phyloP scores from a whole-genome alignment of 176 grass and related monocot genomes.

The Metroxylon sagu region DNA sequence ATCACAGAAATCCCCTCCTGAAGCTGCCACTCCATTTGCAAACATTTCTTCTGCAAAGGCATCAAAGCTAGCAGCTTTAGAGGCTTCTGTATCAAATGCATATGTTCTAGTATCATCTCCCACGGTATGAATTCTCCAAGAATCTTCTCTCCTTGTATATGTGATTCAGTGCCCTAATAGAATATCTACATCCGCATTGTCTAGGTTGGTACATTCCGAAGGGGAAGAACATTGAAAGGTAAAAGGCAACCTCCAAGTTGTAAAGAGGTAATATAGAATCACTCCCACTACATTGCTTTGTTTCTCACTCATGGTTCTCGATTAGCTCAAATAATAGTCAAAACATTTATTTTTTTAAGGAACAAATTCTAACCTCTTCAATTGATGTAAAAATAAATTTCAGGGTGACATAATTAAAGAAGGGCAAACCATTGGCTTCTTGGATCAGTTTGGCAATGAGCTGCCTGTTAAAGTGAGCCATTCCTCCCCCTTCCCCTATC shows the following conservation, averaged over 20 bases:
- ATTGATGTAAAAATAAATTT: background rate
- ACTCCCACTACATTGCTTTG: no score
- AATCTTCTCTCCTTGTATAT: background rate
- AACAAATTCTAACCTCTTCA: no score
- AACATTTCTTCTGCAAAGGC: conserved; percentile 21
- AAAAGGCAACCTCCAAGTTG: conserved; percentile 28
- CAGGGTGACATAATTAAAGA: conserved; percentile 38
- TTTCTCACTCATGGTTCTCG: no score
- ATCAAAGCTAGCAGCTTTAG: conserved; percentile 21
- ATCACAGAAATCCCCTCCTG: conserved; percentile 2
- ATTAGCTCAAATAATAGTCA: no score
- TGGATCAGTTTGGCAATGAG: conserved; percentile 35
- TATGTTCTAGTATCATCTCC: conserved; percentile 32
- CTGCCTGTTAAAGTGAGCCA: conserved; percentile 33
- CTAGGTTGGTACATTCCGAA: conserved; percentile 37
- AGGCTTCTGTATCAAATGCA: conserved; percentile 19
- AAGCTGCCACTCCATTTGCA: conserved; percentile 22
- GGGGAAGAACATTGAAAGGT: conserved; percentile 28
- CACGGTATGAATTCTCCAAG: conserved; percentile 16
- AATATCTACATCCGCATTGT: background rate
- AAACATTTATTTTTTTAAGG: no score
- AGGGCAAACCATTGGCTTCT: conserved; percentile 35
- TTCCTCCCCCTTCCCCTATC: background rate
- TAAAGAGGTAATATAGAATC: conserved; percentile 23
- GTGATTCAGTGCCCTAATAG: no score